Conservation (phyloP, 192 early-diverging fungal genomes). For the Diversispora eburnea region DNA sequence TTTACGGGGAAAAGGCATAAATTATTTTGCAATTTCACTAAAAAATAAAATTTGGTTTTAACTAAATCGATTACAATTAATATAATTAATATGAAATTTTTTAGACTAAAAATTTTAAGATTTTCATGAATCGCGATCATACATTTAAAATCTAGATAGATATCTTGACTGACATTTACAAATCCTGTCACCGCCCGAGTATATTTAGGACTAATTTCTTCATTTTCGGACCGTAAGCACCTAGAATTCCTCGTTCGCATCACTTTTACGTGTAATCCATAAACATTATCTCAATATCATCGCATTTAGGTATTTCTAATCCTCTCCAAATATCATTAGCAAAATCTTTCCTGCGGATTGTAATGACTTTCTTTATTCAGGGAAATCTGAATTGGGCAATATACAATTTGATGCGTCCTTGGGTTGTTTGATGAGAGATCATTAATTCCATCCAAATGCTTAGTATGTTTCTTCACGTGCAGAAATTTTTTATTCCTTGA, state of each 20-base stretch:
- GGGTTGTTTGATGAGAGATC: background rate
- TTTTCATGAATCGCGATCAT: too few species aligned
- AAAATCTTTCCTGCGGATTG: background rate
- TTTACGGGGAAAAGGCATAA: too few species aligned
- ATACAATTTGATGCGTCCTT: background rate
- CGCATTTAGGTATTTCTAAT: background rate
- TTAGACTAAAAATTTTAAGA: too few species aligned
- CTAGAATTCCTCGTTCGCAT: background rate
- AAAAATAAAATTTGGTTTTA: too few species aligned
- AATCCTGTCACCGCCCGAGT: background rate
- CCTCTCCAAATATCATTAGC: background rate
- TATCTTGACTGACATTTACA: background rate
- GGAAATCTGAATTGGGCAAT: constrained; percentile 16
- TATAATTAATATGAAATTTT: too few species aligned
- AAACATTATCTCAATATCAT: constrained; percentile 6
- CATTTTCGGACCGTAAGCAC: background rate
- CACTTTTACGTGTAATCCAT: background rate
- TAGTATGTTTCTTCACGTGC: background rate
- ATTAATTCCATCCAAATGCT: constrained; percentile 1
- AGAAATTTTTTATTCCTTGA: background rate
- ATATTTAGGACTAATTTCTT: constrained; percentile 1
- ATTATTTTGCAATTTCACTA: too few species aligned
- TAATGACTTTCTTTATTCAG: background rate
- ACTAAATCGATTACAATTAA: too few species aligned
- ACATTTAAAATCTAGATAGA: background rate